Evolutionary conservation across 1,284 basidiomycete species (phyloP).

Genomic region (Bondarzewia mesenterica): DNA sequence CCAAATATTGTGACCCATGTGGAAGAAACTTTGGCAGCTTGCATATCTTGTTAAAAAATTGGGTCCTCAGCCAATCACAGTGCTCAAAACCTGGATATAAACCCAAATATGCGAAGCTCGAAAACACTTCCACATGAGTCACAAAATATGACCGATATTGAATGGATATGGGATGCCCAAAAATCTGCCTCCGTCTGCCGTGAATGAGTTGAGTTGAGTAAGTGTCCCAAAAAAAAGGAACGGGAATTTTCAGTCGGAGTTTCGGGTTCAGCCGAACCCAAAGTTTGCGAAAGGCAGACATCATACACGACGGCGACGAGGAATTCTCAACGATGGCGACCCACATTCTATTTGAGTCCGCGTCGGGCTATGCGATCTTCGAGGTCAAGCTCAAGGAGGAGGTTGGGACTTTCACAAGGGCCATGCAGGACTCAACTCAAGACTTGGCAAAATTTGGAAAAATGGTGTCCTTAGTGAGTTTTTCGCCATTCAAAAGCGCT

Average conservation of each 20-base stretch:
- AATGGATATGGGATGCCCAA: no score
- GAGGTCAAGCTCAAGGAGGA: conserved; percentile 86
- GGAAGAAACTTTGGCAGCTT: no score
- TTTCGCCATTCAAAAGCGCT: conserved; percentile 92
- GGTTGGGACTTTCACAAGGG: conserved; percentile 77
- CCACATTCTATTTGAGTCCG: conserved; percentile 91
- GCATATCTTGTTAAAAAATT: no score
- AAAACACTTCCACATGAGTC: no score
- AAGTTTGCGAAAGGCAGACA: conserved; percentile 2
- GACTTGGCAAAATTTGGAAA: conserved; percentile 90
- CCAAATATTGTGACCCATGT: no score
- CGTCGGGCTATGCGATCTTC: conserved; percentile 94
- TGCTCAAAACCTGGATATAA: no score
- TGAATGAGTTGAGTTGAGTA: no score
- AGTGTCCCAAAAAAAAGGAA: neutral
- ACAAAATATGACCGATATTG: no score
- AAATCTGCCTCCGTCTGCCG: no score
- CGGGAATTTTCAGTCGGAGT: neutral
- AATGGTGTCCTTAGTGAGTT: conserved; percentile 90
- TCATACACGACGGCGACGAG: conserved; percentile 17
- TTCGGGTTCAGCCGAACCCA: conserved; percentile 1
- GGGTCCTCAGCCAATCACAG: no score
- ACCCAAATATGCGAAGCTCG: no score
- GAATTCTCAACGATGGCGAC: conserved; percentile 46
- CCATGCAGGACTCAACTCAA: conserved; percentile 80